A percentile compares a stretch with the other conserved stretches of the same genome.
phyloP scores from a whole-genome alignment of 371 early-diverging fungal genomes.

The Sanchytrium tribonematis region DNA sequence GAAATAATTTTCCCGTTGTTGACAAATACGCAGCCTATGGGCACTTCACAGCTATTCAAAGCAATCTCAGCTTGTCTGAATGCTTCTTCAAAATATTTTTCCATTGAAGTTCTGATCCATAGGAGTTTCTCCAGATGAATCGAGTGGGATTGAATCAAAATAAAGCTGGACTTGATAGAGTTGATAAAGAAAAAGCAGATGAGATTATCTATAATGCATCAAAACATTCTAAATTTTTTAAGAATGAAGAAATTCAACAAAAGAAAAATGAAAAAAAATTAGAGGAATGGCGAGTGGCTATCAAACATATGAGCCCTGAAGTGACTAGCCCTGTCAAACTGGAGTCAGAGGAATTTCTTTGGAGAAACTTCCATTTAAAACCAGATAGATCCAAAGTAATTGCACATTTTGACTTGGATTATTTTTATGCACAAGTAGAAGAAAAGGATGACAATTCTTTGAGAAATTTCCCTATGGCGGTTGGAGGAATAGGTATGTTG shows the following conservation, averaged over 20 bases:
- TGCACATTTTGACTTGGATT: constrained; percentile 27
- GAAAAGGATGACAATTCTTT: constrained; percentile 27
- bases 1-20: constrained; percentile 30
- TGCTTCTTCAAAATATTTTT: constrained; percentile 10
- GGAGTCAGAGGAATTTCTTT: no score
- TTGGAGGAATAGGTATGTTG: constrained; percentile 29
- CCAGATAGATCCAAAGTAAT: constrained; percentile 21
- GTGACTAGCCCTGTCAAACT: constrained; percentile 17
- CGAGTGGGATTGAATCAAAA: no score
- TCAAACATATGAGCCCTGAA: constrained; percentile 12
- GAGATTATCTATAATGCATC: constrained; percentile 27
- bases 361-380: constrained; percentile 14
- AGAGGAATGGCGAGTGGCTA: constrained; percentile 15
- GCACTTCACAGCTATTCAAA: constrained; percentile 58
- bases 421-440: constrained; percentile 42
- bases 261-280: constrained; percentile 17
- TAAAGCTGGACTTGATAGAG: constrained; percentile 19
- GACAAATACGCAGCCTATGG: constrained; percentile 95
- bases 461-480: constrained; percentile 33
- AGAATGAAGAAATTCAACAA: constrained; percentile 22
- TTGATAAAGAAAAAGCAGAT: constrained; percentile 20
- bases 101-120: no score
- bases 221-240: constrained; percentile 30
- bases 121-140: no score
- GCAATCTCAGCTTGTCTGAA: constrained; percentile 45